Percentiles rank a stretch among this genome's conserved stretches.
phyloP scores from a whole-genome alignment of 2,329 filamentous ascomycete species.

The Sclerotinia trifoliorum region DNA sequence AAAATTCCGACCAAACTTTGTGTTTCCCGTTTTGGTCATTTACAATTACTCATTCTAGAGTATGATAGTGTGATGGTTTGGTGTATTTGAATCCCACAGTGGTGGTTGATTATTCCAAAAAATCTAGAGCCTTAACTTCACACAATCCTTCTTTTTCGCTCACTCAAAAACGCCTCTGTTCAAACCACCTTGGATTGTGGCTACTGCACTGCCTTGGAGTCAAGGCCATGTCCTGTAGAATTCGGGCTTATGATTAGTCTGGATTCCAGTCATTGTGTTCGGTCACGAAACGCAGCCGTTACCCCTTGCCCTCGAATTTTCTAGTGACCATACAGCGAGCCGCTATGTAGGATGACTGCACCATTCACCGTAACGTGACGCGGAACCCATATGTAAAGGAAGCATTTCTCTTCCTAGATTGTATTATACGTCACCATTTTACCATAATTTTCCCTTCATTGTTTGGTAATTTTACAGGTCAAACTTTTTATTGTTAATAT shows the following conservation, averaged over 20 bases:
- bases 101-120: not conserved
- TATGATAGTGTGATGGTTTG: not conserved
- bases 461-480: not conserved
- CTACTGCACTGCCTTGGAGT: not conserved
- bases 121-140: not conserved
- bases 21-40: not conserved
- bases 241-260: not conserved
- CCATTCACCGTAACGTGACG: not conserved
- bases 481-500: not conserved
- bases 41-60: not conserved
- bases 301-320: not conserved
- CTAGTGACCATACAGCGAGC: not conserved
- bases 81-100: too few relatives aligned
- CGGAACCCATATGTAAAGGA: not conserved
- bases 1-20: not conserved
- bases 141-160: too few relatives aligned
- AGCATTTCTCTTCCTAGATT: not conserved
- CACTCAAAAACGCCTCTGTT: not conserved
- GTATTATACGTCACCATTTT: not conserved
- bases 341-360: not conserved
- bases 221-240: not conserved
- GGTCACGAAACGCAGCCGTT: not conserved
- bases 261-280: too few relatives aligned
- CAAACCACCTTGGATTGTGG: too few relatives aligned
- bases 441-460: not conserved